Conservation (phyloP, 2,329 filamentous ascomycete species). For the Teratosphaeria gauchensis region DNA sequence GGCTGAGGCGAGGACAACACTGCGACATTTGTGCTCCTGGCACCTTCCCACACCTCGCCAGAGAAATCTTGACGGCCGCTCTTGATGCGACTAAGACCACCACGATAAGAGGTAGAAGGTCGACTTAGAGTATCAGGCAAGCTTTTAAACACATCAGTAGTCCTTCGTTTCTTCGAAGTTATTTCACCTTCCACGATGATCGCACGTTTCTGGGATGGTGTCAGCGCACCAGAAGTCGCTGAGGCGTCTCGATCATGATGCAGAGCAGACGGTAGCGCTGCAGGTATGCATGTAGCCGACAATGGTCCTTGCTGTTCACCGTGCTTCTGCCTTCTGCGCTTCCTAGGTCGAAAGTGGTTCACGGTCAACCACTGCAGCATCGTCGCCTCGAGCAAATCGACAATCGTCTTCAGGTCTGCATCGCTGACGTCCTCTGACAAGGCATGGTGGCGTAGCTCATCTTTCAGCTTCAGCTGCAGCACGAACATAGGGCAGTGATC, state of each 20-base stretch:
- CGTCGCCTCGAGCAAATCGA: slow-evolving; percentile 58
- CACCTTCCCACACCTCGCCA: background rate
- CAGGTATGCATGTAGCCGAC: background rate
- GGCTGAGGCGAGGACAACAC: background rate
- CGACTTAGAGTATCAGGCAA: background rate
- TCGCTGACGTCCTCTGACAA: slow-evolving; percentile 12
- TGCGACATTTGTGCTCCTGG: background rate
- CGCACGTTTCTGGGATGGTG: slow-evolving; percentile 1
- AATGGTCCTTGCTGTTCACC: slow-evolving; percentile 4
- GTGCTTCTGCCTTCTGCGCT: slow-evolving; percentile 12
- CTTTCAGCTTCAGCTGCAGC: slow-evolving; percentile 41
- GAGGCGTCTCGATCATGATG: background rate
- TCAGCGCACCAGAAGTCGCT: background rate
- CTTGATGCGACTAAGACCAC: slow-evolving; percentile 36
- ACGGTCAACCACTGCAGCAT: slow-evolving; percentile 65
- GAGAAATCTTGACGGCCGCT: slow-evolving; percentile 18
- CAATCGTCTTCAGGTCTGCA: slow-evolving; percentile 41
- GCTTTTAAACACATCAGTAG: background rate
- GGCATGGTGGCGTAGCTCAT: slow-evolving; percentile 6
- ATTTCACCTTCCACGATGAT: background rate
- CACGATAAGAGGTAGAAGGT: slow-evolving; percentile 12
- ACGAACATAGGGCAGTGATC: slow-evolving; percentile 88
- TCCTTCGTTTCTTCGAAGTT: slow-evolving; percentile 5
- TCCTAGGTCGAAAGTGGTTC: slow-evolving; percentile 55
- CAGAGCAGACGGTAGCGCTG: background rate